phyloP scores from a whole-genome alignment of 805 yeast species.

The Crinitomyces ghanaensis region DNA sequence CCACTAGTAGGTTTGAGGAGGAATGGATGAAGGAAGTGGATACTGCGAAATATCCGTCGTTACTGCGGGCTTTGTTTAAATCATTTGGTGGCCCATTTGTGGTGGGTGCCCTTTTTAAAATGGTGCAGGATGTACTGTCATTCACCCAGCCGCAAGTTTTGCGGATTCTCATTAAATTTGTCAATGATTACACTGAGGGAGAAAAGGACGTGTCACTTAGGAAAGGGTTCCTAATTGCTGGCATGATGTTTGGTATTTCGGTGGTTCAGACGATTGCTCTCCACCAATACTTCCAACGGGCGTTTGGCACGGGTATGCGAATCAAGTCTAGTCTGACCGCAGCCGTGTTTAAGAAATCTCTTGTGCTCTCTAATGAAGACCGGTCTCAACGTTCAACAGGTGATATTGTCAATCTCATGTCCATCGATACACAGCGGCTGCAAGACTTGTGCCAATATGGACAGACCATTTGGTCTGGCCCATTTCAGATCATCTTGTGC shows the following conservation, averaged over 20 bases:
- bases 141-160: conserved; percentile 82
- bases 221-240: conserved; percentile 52
- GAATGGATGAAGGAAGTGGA: conserved; percentile 51
- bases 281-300: conserved; percentile 51
- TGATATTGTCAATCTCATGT: conserved; percentile 63
- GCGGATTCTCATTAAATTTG: conserved; percentile 49
- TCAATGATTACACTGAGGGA: conserved; percentile 33
- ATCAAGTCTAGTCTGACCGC: conserved; percentile 56
- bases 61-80: conserved; percentile 47
- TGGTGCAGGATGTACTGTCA: conserved; percentile 64
- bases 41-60: conserved; percentile 31
- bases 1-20: conserved; percentile 36
- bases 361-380: conserved; percentile 43
- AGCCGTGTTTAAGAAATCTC: conserved; percentile 54
- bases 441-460: conserved; percentile 63
- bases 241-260: conserved; percentile 52
- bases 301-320: conserved; percentile 48
- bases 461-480: conserved; percentile 84
- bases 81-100: conserved; percentile 68
- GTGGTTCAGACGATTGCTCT: conserved; percentile 47
- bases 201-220: conserved; percentile 28
- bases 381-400: conserved; percentile 56
- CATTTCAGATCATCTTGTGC: conserved; percentile 77
- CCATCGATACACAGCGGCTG: conserved; percentile 62
- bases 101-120: conserved; percentile 62